A percentile compares a stretch with the other conserved stretches of the same genome.
Conservation (phyloP, 2,329 filamentous ascomycete species). For the Chaetoscypha palmicola region DNA sequence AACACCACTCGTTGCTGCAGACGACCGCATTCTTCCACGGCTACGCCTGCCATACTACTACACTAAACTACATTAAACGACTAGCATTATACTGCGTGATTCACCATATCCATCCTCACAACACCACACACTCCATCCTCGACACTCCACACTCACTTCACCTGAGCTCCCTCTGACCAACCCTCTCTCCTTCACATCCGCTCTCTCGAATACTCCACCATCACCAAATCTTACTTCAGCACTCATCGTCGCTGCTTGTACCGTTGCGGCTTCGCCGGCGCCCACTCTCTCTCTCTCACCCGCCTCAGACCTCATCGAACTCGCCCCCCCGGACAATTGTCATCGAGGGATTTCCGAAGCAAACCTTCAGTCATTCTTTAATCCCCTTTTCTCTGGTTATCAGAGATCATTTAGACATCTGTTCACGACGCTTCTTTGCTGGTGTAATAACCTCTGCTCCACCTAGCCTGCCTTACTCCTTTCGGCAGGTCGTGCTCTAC, state of each 20-base stretch:
- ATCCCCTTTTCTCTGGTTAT: conserved; percentile 81
- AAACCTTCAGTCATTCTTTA: conserved; percentile 80
- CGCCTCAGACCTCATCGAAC: background rate
- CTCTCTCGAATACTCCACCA: background rate
- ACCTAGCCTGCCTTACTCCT: conserved; percentile 13
- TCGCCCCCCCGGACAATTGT: conserved; percentile 4
- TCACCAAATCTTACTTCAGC: background rate
- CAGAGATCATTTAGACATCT: background rate
- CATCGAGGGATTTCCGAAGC: conserved; percentile 30
- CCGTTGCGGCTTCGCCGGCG: background rate
- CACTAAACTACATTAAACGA: no score
- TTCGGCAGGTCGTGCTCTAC: conserved; percentile 24
- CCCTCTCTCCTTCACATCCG: background rate
- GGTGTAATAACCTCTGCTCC: background rate
- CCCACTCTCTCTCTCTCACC: conserved; percentile 1
- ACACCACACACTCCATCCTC: no score
- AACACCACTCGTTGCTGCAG: background rate
- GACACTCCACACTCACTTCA: no score
- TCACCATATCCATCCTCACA: no score
- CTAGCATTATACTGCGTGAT: no score
- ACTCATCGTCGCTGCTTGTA: background rate
- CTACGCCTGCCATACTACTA: background rate
- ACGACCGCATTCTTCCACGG: background rate
- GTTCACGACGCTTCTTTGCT: no score
- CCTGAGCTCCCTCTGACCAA: background rate